Conservation (phyloP, 352 stramenopile genomes). For the Peronospora destructor region DNA sequence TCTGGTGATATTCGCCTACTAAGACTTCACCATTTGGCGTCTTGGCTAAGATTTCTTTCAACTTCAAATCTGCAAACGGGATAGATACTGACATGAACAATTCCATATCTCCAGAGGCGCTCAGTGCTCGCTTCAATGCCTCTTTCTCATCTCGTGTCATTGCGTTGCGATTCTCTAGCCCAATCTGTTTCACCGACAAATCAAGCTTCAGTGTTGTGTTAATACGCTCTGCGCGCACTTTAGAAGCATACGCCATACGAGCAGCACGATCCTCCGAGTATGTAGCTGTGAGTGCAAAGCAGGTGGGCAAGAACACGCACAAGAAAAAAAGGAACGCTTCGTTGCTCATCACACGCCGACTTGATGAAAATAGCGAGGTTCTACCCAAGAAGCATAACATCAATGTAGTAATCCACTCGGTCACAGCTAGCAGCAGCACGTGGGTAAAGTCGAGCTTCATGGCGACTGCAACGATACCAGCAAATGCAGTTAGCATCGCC, state of each 20-base stretch:
- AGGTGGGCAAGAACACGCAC: slow-evolving; percentile 55
- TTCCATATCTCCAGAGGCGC: slow-evolving; percentile 43
- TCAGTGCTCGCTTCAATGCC: slow-evolving; percentile 45
- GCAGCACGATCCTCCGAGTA: slow-evolving; percentile 70
- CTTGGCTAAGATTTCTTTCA: slow-evolving; percentile 71
- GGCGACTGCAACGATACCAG: slow-evolving; percentile 60
- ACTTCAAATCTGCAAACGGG: slow-evolving; percentile 61
- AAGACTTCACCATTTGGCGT: slow-evolving; percentile 59
- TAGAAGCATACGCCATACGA: slow-evolving; percentile 63
- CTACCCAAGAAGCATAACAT: slow-evolving; percentile 36
- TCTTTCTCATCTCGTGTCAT: slow-evolving; percentile 54
- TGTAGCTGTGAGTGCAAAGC: slow-evolving; percentile 58
- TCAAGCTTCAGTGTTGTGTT: slow-evolving; percentile 80
- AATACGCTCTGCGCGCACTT: slow-evolving; percentile 67
- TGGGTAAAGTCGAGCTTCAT: slow-evolving; percentile 79
- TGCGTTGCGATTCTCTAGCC: slow-evolving; percentile 53
- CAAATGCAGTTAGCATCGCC: slow-evolving; percentile 47
- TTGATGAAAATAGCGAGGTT: slow-evolving; percentile 45
- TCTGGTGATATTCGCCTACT: slow-evolving; percentile 69
- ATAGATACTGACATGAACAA: slow-evolving; percentile 65
- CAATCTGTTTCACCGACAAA: slow-evolving; percentile 62
- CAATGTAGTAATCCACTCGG: slow-evolving; percentile 57
- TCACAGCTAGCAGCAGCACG: slow-evolving; percentile 44
- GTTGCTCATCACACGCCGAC: slow-evolving; percentile 39
- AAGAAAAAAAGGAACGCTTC: slow-evolving; percentile 55